phyloP scores from a whole-genome alignment of 345 rosid genomes.

The Crucihimalaya himalaica region DNA sequence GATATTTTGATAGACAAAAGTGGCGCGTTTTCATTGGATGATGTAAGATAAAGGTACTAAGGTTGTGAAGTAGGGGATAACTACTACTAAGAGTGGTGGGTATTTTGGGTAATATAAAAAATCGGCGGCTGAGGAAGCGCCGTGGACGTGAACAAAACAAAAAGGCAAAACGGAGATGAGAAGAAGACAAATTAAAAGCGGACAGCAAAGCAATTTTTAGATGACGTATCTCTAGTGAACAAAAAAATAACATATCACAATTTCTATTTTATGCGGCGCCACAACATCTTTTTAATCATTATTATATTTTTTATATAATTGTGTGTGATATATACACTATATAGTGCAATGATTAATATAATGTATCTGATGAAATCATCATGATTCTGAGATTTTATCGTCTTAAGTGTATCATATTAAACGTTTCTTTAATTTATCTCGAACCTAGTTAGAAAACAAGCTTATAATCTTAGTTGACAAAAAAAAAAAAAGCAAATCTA shows the following conservation, averaged over 20 bases:
- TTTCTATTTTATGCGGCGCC: constrained; percentile 38
- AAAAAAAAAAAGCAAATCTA: not conserved
- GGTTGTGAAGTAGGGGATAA: constrained; percentile 5
- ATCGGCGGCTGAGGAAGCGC: constrained; percentile 42
- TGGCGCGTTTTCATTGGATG: constrained; percentile 15
- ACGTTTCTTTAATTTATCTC: not conserved
- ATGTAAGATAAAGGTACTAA: not conserved
- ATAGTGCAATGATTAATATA: constrained; percentile 14
- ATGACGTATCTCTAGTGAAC: constrained; percentile 26
- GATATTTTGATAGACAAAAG: not conserved
- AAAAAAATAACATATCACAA: not conserved
- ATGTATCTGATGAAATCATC: not conserved
- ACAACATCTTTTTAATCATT: constrained; percentile 25
- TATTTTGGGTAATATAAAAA: constrained; percentile 33
- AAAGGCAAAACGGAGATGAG: constrained; percentile 21
- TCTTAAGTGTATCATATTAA: not conserved
- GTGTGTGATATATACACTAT: not conserved
- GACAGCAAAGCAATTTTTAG: constrained; percentile 20
- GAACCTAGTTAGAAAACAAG: not conserved
- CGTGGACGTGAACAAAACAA: constrained; percentile 20
- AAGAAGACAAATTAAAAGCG: constrained; percentile 23
- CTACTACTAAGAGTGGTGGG: constrained; percentile 3
- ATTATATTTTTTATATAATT: not conserved
- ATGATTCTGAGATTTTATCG: not conserved
- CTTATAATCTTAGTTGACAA: not conserved